Base-by-base conservation (phyloP, 768 basidiomycete species). In the Collybia nuda region DNA sequence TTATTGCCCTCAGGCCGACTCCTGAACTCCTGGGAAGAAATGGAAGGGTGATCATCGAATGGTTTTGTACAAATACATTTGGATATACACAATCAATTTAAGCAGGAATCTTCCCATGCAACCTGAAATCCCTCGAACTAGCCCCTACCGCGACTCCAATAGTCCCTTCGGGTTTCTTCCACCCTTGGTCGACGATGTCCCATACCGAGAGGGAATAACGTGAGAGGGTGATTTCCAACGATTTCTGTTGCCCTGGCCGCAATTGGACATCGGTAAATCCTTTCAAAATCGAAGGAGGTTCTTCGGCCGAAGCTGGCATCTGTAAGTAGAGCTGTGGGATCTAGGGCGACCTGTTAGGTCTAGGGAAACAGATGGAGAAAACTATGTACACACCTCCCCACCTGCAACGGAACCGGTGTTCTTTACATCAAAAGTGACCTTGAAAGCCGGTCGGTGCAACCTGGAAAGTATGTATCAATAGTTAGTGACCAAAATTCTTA, bases 241-340 rank as follows among this genome's bases (percentile, higher is more conserved):
- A 62, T 50, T 57, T 56, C 19, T 60, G 67, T 56, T 76, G 62
- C 5, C 74, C 73, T 0, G 73, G 67, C 12, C 56, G 36, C 4
- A 83, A 58, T 7, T 68, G 62, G 28, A 82, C 65, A 56, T 81
- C 68, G 14, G 71, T 72, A 67, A 85, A 85, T 1, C 83, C 83
- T 54, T 78, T 76, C 32, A 81, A 66, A 35, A 84, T 50, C 5
- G 74, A 76, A 5, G 84, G 84, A 3, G 84, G 84, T 60, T 84
- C 81, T 29, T 63, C 70, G 2, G 78, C 72, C 6, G 68, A 70
- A 1, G 64, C 28, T 0, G 81, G 79, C 65, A 77, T 76, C 54
- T 81, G 72, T 9, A 84, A 6, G 62, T 84, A 85, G 37, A 85
- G 63, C 67, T 85, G 84, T 12, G 83, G 75, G 44, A 80, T 75